A percentile compares a stretch with the other conserved stretches of the same genome.
Evolutionary conservation across 1,284 basidiomycete genomes (phyloP).

Genomic region (Kwoniella shivajii): DNA sequence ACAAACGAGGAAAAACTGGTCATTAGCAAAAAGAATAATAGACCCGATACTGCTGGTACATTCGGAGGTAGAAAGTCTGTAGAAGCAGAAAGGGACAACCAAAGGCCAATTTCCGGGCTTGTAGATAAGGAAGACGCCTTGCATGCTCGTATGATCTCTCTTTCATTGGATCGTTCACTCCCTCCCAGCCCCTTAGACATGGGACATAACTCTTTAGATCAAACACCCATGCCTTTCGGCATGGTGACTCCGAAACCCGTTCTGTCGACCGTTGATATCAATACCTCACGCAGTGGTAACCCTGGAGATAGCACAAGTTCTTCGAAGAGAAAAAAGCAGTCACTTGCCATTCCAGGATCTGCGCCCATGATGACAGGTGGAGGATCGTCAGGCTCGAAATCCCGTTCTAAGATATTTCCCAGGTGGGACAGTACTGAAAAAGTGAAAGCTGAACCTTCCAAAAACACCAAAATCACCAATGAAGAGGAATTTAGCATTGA

Average conservation of each 20-base stretch:
- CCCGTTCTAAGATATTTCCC: not conserved
- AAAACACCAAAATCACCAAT: not conserved
- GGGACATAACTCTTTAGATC: not conserved
- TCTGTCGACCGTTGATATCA: not conserved
- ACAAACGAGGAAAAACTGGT: not conserved
- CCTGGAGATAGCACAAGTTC: too few relatives aligned
- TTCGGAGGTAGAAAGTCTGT: not conserved
- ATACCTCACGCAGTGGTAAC: not conserved
- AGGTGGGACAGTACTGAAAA: constrained; percentile 14
- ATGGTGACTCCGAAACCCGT: not conserved
- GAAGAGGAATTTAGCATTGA: constrained; percentile 36
- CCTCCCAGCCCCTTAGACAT: not conserved
- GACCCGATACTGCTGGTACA: not conserved
- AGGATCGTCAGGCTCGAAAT: not conserved
- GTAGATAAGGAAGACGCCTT: constrained; percentile 7
- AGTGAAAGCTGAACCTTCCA: not conserved
- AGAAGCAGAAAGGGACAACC: not conserved
- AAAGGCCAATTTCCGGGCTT: too few relatives aligned
- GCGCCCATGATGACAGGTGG: constrained; percentile 2
- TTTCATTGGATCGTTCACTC: constrained; percentile 12
- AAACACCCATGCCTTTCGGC: not conserved
- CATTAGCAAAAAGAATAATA: not conserved
- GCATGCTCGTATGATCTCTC: constrained; percentile 13
- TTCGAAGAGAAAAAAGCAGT: too few relatives aligned
- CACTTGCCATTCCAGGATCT: not conserved